Conservation (phyloP, 768 basidiomycete species). For the Lactarius deliciosus region DNA sequence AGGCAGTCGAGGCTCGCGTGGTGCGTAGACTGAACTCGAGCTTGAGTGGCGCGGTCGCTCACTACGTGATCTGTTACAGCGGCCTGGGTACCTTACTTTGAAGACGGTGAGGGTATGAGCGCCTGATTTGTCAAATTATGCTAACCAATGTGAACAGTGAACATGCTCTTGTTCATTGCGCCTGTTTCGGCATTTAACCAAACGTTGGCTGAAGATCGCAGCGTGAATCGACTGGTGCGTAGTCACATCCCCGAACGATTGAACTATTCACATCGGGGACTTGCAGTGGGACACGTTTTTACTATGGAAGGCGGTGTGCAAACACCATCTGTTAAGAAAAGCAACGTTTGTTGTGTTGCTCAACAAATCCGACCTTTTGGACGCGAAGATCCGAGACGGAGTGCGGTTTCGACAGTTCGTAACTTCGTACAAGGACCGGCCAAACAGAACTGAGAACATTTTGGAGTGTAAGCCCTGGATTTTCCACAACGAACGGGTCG, state of each 20-base stretch:
- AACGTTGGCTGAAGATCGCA: constrained; percentile 56
- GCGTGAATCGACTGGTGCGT: constrained; percentile 58
- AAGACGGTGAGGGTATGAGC: constrained; percentile 48
- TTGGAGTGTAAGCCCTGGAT: constrained; percentile 49
- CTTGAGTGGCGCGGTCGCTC: constrained; percentile 1
- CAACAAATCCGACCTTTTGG: constrained; percentile 62
- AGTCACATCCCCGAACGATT: background rate
- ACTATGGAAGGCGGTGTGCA: constrained; percentile 60
- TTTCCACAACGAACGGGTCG: background rate
- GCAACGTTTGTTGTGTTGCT: constrained; percentile 61
- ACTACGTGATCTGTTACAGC: constrained; percentile 37
- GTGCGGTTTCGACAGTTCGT: constrained; percentile 55
- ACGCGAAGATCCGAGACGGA: constrained; percentile 52
- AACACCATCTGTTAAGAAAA: constrained; percentile 52
- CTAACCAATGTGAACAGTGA: constrained; percentile 40
- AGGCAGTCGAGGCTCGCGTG: constrained; percentile 56
- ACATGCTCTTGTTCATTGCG: constrained; percentile 65
- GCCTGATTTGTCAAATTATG: background rate
- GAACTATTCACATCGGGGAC: constrained; percentile 6
- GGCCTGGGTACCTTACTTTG: constrained; percentile 69
- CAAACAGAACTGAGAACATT: constrained; percentile 52
- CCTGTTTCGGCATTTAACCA: constrained; percentile 67
- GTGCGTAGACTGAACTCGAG: constrained; percentile 35
- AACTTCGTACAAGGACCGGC: constrained; percentile 50
- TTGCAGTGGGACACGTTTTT: constrained; percentile 53